Conservation (phyloP, 2,329 filamentous ascomycete genomes). For the Claviceps sorghi region DNA sequence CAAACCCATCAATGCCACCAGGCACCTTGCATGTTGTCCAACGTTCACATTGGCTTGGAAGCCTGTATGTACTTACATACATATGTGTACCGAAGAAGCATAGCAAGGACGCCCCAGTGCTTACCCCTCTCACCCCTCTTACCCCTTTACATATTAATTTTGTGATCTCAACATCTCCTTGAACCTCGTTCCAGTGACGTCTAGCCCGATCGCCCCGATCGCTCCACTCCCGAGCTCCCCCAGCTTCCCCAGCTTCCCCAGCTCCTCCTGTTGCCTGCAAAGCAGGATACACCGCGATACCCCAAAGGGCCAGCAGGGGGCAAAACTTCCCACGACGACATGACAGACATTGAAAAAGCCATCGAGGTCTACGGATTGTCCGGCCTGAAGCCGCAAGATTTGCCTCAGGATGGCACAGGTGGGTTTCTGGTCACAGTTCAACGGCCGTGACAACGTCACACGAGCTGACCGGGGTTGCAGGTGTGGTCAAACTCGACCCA, state of each 20-base stretch:
- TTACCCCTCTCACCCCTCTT: too few species aligned
- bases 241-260: neutral
- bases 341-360: conserved; percentile 4
- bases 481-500: conserved; percentile 75
- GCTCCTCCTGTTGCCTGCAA: neutral
- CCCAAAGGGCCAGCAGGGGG: neutral
- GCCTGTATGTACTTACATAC: too few species aligned
- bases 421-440: conserved; percentile 11
- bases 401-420: conserved; percentile 62
- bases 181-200: neutral
- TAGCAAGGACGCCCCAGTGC: too few species aligned
- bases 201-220: neutral
- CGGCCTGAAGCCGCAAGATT: conserved; percentile 29
- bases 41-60: neutral
- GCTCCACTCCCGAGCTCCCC: neutral
- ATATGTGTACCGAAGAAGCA: too few species aligned
- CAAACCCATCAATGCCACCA: neutral
- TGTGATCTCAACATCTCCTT: neutral
- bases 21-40: neutral
- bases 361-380: conserved; percentile 6
- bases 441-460: neutral
- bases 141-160: neutral
- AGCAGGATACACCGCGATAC: neutral
- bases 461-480: conserved; percentile 29
- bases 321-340: neutral